Base-by-base conservation (phyloP, 2,329 filamentous ascomycete genomes). In the Phyllosticta paracitricarpa region DNA sequence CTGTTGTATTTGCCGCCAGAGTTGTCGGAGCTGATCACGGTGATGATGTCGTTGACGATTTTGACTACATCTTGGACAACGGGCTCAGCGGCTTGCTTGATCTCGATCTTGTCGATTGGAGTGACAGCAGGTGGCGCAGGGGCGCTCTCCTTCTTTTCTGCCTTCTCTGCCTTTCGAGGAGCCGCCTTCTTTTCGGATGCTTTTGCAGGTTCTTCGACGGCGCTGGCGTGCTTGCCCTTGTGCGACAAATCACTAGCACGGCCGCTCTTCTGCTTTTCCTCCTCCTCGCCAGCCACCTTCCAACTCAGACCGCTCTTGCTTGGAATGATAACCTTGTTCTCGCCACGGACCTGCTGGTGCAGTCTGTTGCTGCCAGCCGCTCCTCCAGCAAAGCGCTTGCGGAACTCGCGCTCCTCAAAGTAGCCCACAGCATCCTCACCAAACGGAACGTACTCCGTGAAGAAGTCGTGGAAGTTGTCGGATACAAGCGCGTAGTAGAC, bases 381-480 rank as follows among this genome's bases (percentile, higher is more conserved):
- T 14, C 57, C 54, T 25, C 71, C 72, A 2, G 72, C 85, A 79
- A 96, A 97, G 62, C 89, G 86, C 76, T 88, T 91, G 72, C 88
- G 85, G 79, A 96, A 97, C 70, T 97, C 91, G 67, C 88, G 84
- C 78, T 99, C 94, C 77, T 99, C 94, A 58, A 99, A 87, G 78
- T 96, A 97, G 26, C 96, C 84, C 54, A 99, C 93, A 19, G 89
- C 89, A 72, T 96, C 90, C 77, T 99, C 94, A 69, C 92, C 94
- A 67, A 89, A 96, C 24, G 94, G 94, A 19, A 99, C 78, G 75
- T 93, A 99, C 77, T 97, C 92, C 69, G 92, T 97, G 78, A 99
- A 99, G 80, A 97, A 94, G 76, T 99, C 94, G 77, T 99, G 93
- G 83, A 97, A 99, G 77, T 91, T 96, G 80, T 99, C 94, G 71